Percentiles rank a stretch among this genome's conserved stretches.
Evolutionary conservation across 2,329 filamentous ascomycete species (phyloP).

Genomic region (Aspergillus flavus): DNA sequence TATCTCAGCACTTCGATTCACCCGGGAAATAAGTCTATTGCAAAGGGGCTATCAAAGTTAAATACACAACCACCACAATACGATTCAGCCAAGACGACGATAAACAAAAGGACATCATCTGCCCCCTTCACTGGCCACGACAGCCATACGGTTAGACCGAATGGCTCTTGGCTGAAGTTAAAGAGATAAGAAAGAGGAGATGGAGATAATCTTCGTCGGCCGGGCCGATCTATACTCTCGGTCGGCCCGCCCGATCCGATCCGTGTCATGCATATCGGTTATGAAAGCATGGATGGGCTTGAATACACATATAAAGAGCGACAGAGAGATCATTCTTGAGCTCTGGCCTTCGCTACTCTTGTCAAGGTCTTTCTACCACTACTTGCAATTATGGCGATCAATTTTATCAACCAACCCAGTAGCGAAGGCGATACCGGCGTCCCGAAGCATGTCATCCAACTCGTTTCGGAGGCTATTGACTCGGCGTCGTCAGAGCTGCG

Average conservation of each 20-base stretch:
- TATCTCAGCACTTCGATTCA: background rate
- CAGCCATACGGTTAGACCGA: background rate
- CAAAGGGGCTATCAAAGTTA: background rate
- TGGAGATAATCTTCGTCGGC: background rate
- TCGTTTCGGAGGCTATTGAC: background rate
- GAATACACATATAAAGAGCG: background rate
- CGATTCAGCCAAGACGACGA: background rate
- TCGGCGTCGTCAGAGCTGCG: background rate
- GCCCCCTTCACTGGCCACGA: background rate
- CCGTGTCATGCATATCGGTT: background rate
- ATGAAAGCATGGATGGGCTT: background rate
- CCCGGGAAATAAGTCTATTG: background rate
- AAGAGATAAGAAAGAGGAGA: background rate
- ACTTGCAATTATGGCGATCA: background rate
- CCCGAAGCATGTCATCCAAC: background rate
- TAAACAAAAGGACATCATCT: background rate
- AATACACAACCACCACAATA: background rate
- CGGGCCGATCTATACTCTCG: background rate
- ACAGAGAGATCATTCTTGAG: accelerated
- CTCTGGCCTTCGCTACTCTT: accelerated
- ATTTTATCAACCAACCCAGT: background rate
- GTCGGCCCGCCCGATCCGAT: background rate
- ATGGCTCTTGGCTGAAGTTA: background rate
- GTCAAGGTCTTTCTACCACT: background rate
- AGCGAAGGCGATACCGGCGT: background rate